Percentiles rank a stretch among this genome's conserved stretches.
Conservation (phyloP, 1,284 basidiomycete species). For the Tilletiopsis washingtonensis region DNA sequence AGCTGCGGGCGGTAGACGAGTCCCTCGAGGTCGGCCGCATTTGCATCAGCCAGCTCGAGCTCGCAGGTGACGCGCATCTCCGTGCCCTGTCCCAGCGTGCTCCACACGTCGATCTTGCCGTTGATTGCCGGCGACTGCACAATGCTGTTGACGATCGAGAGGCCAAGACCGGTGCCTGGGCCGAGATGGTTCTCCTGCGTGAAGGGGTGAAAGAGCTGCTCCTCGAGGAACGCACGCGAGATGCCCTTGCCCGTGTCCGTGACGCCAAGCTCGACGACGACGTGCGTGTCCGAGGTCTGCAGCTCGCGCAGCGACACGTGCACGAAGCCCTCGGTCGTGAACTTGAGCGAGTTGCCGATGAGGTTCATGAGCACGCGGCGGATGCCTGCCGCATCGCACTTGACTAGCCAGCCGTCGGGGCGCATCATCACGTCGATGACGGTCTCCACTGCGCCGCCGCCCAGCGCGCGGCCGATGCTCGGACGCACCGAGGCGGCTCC, state of each 20-base stretch:
- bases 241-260: constrained; percentile 76
- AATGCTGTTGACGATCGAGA: constrained; percentile 91
- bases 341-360: constrained; percentile 85
- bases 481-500: neutral
- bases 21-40: constrained; percentile 24
- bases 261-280: constrained; percentile 76
- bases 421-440: constrained; percentile 76
- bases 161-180: constrained; percentile 87
- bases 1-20: constrained; percentile 50
- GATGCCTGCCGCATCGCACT: constrained; percentile 85
- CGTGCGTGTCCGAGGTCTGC: constrained; percentile 54
- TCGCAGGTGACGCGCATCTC: constrained; percentile 82
- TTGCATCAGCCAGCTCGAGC: constrained; percentile 59
- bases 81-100: constrained; percentile 80
- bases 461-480: constrained; percentile 2
- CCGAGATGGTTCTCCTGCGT: constrained; percentile 80
- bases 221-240: constrained; percentile 52
- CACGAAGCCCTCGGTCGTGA: constrained; percentile 76
- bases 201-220: constrained; percentile 93
- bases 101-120: constrained; percentile 76
- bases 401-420: constrained; percentile 70
- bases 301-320: constrained; percentile 75
- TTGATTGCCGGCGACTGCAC: constrained; percentile 75
- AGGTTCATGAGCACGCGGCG: constrained; percentile 89
- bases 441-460: constrained; percentile 62